Conservation (phyloP, 1,139 yeast species). For the Kurtzmaniella natalensis region DNA sequence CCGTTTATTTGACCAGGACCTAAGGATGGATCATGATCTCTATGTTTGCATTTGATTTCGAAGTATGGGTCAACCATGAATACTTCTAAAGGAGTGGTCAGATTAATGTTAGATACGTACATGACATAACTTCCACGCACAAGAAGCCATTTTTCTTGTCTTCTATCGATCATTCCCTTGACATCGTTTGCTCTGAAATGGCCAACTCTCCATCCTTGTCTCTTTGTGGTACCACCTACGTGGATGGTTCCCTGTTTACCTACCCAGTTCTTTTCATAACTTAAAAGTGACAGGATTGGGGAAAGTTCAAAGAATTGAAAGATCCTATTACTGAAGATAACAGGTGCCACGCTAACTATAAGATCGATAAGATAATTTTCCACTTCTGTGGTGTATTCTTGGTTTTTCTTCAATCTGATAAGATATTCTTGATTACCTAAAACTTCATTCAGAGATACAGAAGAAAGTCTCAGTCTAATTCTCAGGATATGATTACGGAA, state of each 20-base stretch:
- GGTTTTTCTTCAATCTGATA: constrained; percentile 24
- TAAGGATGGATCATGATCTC: constrained; percentile 38
- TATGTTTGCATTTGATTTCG: constrained; percentile 48
- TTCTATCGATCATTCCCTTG: constrained; percentile 81
- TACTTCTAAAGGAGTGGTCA: constrained; percentile 87
- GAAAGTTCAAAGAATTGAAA: constrained; percentile 88
- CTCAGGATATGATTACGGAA: constrained; percentile 1
- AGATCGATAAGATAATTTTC: constrained; percentile 64
- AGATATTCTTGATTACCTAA: not conserved
- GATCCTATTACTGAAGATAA: constrained; percentile 69
- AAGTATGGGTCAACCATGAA: constrained; percentile 76
- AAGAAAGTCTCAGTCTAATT: constrained; percentile 9
- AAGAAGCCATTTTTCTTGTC: constrained; percentile 88
- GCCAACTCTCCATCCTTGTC: constrained; percentile 95
- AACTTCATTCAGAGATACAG: not conserved
- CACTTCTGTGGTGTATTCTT: constrained; percentile 38
- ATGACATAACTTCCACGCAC: constrained; percentile 80
- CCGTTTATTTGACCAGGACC: constrained; percentile 7
- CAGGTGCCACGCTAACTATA: constrained; percentile 32
- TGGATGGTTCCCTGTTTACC: constrained; percentile 90
- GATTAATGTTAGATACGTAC: constrained; percentile 80
- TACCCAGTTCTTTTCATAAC: constrained; percentile 74
- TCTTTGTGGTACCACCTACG: constrained; percentile 74
- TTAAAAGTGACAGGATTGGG: constrained; percentile 77
- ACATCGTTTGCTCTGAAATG: constrained; percentile 79